phyloP scores from a whole-genome alignment of 371 early-diverging fungal species.

The Parasitella parasitica region DNA sequence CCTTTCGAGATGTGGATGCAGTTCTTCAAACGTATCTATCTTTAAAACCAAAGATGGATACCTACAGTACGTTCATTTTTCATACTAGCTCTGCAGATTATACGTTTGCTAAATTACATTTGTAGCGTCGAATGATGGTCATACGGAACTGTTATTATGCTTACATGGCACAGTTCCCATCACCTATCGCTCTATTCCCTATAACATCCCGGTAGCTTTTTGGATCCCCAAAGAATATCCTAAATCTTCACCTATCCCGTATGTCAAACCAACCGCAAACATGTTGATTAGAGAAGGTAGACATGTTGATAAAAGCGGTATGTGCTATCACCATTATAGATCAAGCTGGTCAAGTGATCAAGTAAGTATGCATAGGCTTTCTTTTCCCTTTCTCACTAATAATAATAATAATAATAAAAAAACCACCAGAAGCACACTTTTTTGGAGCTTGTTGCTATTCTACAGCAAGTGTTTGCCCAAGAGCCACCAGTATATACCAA shows the following conservation, averaged over 20 bases:
- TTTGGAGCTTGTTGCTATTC: slow-evolving; percentile 59
- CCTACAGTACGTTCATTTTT: slow-evolving; percentile 59
- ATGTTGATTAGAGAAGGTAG: slow-evolving; percentile 84
- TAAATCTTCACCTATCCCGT: slow-evolving; percentile 73
- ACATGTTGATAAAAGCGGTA: slow-evolving; percentile 83
- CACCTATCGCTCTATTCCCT: slow-evolving; percentile 74
- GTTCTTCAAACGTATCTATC: slow-evolving; percentile 65
- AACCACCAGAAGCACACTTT: slow-evolving; percentile 64
- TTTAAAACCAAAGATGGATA: slow-evolving; percentile 70
- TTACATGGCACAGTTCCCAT: slow-evolving; percentile 88
- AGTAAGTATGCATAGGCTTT: slow-evolving; percentile 1
- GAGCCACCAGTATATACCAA: slow-evolving; percentile 85
- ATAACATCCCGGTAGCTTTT: slow-evolving; percentile 90
- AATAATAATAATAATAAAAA: no score
- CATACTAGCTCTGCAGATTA: no score
- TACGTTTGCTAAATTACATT: no score
- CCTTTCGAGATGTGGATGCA: slow-evolving; percentile 69
- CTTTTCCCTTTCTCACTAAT: not conserved
- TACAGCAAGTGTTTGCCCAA: slow-evolving; percentile 72
- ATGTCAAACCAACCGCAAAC: slow-evolving; percentile 84
- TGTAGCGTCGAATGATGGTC: slow-evolving; percentile 72
- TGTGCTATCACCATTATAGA: slow-evolving; percentile 84
- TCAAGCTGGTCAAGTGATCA: slow-evolving; percentile 53
- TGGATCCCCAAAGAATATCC: slow-evolving; percentile 90
- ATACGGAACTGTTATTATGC: slow-evolving; percentile 70